These are phyloP conservation scores for Euphorbia corollata DNA, from an alignment of 441 rosid genomes.

Conservation along the genomic window DNA sequence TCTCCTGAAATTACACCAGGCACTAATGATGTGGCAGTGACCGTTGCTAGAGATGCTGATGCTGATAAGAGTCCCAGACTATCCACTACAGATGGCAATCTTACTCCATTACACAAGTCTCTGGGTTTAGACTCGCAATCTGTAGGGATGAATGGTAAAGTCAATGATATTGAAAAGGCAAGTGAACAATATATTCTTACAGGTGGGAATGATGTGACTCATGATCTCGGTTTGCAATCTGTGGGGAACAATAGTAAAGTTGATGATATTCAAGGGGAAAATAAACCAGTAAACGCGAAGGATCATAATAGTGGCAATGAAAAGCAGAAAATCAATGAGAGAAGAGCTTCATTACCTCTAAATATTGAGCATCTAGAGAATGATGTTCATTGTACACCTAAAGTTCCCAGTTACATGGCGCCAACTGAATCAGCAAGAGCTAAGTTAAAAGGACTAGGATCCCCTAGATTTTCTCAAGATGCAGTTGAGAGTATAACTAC, in stretches of 20 bases:
- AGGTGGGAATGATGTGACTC: conserved; percentile 22
- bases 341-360: conserved; percentile 48
- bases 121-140: conserved; percentile 24
- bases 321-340: conserved; percentile 37
- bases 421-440: conserved; percentile 43
- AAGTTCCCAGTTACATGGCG: conserved; percentile 78
- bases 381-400: conserved; percentile 35
- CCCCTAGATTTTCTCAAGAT: conserved; percentile 41
- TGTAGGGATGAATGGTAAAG: conserved; percentile 27
- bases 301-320: conserved; percentile 27
- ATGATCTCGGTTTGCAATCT: conserved; percentile 12
- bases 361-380: conserved; percentile 45
- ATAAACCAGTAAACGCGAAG: neutral
- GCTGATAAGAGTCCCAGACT: conserved; percentile 27
- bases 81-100: conserved; percentile 24
- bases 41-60: conserved; percentile 24
- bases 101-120: conserved; percentile 23
- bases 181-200: neutral
- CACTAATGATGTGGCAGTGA: conserved; percentile 24
- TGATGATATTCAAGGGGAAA: conserved; percentile 8
- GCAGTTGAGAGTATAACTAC: conserved; percentile 30
- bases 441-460: conserved; percentile 58
- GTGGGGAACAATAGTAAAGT: conserved; percentile 28
- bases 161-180: conserved; percentile 6
- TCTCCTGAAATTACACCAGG: conserved; percentile 35